Evolutionary conservation across 495 filamentous ascomycete genomes (phyloP), one percentile per base, ranked within the genome.

Genomic region (Penicillium parvum): DNA sequence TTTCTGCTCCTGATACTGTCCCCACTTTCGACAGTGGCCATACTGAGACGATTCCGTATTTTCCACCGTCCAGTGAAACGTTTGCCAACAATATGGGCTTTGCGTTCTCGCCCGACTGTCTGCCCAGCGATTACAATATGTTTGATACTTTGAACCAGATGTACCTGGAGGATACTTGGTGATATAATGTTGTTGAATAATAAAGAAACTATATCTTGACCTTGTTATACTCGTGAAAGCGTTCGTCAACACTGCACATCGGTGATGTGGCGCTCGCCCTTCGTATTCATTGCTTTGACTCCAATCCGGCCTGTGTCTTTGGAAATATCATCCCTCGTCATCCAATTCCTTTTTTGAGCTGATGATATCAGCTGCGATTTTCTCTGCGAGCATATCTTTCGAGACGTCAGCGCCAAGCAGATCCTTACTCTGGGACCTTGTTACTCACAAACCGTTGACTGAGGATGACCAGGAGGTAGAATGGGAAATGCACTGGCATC

Each of bases 401-500:
- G 17, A 20, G 20, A 11, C 1, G 40, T 50, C 15, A 56, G 50
- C 26, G 39, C 10, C 14, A 7, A 16, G 4, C 18, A 16, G 10
- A 7, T 0, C n/a, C 4, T 12, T 5, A 1, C 7, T 20, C 34
- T 16, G 12, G n/a, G 23, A 2, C 57, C n/a, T n/a, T n/a, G 10
- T 28, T 14, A 65, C 69, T 51, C 43, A 73, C 66, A 82, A 39
- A 76, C 62, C 6, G 66, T 70, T 1, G 71, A 59, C 51, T 73
- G 64, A 8, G 77, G 80, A 57, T 81, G 76, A 0, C 77, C 78
- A 0, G 80, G 78, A 1, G 69, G 67, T 18, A 80, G 49, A 12
- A 83, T 55, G 0, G 81, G 73, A 44, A 84, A 78, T 15, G 72
- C 56, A 27, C 69, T 72, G 2, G 75, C 76, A 61, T 85, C 82